Conservation (phyloP, 2,329 filamentous ascomycete genomes). For the Aspergillus candidus region DNA sequence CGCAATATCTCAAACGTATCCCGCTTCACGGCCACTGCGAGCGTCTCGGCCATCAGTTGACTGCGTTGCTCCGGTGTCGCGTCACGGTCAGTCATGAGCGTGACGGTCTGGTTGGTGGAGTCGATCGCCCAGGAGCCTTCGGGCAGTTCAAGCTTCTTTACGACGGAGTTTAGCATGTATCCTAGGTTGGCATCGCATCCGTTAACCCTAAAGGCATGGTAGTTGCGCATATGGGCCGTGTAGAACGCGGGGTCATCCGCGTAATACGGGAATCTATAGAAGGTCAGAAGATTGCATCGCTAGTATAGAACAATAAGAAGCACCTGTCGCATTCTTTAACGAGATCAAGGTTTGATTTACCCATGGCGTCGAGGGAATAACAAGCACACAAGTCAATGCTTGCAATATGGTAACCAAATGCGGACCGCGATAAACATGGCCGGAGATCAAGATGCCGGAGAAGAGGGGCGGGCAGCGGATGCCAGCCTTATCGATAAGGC, state of each 20-base stretch:
- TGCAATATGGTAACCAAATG: background rate
- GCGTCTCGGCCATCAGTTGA: constrained; percentile 50
- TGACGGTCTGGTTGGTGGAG: constrained; percentile 55
- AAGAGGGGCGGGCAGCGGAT: too few relatives aligned
- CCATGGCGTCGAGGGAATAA: constrained; percentile 18
- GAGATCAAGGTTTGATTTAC: constrained; percentile 48
- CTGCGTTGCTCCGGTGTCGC: constrained; percentile 59
- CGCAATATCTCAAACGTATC: constrained; percentile 65
- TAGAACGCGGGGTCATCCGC: constrained; percentile 54
- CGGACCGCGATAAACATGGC: too few relatives aligned
- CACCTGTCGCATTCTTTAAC: constrained; percentile 53
- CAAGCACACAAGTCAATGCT: background rate
- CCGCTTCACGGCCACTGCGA: constrained; percentile 62
- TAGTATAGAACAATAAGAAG: background rate
- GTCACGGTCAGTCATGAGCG: constrained; percentile 51
- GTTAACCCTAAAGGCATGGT: constrained; percentile 62
- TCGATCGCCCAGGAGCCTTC: constrained; percentile 56
- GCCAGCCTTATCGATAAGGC: constrained; percentile 27
- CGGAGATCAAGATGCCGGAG: too few relatives aligned
- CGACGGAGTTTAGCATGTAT: constrained; percentile 48
- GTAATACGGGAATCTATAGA: constrained; percentile 68
- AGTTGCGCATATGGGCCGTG: constrained; percentile 47
- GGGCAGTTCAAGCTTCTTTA: constrained; percentile 45
- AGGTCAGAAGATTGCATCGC: constrained; percentile 1
- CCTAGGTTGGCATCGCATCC: constrained; percentile 59